Evolutionary conservation across 441 rosid species (phyloP), one percentile per base, ranked within the genome.

Genomic region (Erodium chrysanthum): DNA sequence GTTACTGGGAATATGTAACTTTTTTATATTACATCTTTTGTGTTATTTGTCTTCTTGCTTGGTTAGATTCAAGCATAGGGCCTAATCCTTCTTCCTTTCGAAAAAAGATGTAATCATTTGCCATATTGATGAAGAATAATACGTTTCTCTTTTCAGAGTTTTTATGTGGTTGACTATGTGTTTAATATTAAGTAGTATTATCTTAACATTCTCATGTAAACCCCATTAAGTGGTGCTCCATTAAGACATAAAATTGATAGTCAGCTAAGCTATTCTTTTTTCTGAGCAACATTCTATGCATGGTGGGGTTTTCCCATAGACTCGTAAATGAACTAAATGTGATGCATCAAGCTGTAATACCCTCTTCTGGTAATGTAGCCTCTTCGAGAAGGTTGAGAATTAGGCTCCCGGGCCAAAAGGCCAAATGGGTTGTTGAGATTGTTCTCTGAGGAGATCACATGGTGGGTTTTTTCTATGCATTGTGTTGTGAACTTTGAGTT

Each of bases 161-260:
- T 48, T 20, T 15, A 22, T 56, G 21, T 56, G 62, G 9, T 17
- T 50, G 58, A 17, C 58, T 10, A 15, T 15, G 21, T 21, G 58
- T 56, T 9, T 56, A 4, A 18, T 56, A 56, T 7, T 56, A 56
- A 56, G 27, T 56, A 56, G 61, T 56, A 21, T 56, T 56, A 56
- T 56, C 61, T 9, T 20, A 56, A 18, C 61, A 56, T 56, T 56
- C 17, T 10, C 21, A 50, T 4, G 22, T 7, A 50, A 50, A 50
- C n/a, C 62, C 62, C 27, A 56, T 56, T 56, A 56, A 20, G 62
- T 56, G 62, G 62, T 56, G 27, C 62, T 21, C 62, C 62, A 56
- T 56, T 56, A 56, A 56, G 62, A 21, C 27, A 9, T 56, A 15
- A 56, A 56, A 20, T 56, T 56, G 62, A 56, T 56, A 1, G 29